A percentile compares a stretch with the other conserved stretches of the same genome.
phyloP scores from a whole-genome alignment of 805 yeast genomes.

The Teunomyces stri region DNA sequence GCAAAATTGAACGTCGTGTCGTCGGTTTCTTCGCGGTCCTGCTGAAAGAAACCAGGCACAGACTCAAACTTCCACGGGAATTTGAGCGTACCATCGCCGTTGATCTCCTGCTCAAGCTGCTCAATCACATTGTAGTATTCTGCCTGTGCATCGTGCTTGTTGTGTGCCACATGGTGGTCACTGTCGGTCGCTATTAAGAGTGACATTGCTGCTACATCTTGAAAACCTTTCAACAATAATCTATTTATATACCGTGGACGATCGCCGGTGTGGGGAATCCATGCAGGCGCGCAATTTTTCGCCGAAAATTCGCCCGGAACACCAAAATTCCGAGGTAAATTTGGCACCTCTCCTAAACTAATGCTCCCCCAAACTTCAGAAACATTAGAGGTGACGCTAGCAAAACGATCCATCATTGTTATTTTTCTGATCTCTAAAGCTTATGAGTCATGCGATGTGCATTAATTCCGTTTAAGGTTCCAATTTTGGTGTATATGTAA shows the following conservation, averaged over 20 bases:
- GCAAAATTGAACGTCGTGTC: constrained; percentile 47
- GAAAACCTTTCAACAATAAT: no score
- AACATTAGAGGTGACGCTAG: no score
- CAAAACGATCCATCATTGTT: no score
- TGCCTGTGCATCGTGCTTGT: constrained; percentile 18
- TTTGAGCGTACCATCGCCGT: constrained; percentile 19
- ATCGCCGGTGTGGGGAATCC: no score
- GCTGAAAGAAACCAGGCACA: constrained; percentile 51
- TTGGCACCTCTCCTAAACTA: no score
- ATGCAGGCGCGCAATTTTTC: not conserved
- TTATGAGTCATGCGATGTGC: no score
- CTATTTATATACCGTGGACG: no score
- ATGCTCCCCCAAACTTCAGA: no score
- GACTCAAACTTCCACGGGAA: constrained; percentile 48
- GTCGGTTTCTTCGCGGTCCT: constrained; percentile 41
- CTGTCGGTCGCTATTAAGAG: constrained; percentile 23
- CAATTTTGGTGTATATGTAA: no score
- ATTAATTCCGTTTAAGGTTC: no score
- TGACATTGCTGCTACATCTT: constrained; percentile 10
- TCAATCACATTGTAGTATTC: constrained; percentile 12
- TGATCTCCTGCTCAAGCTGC: constrained; percentile 14
- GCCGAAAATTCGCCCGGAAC: not conserved
- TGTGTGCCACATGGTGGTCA: constrained; percentile 28
- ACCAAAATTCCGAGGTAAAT: no score
- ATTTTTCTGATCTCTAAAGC: no score